Base-by-base conservation (phyloP, 352 stramenopile genomes). In the Lagenidium sp. region DNA sequence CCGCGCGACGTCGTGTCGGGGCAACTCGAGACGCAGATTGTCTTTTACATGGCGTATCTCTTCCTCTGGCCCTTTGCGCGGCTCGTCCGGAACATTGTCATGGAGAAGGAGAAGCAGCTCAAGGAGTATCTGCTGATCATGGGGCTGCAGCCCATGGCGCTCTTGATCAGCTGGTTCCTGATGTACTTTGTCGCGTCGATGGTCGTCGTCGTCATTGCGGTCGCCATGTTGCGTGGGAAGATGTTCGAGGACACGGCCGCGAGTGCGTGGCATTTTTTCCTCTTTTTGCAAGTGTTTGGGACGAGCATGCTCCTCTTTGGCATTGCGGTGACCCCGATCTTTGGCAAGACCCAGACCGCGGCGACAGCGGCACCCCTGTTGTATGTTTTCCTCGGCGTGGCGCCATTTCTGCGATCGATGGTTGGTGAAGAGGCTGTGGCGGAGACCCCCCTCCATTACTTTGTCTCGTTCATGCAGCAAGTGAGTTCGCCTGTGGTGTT, bases 71-170 rank as follows among this genome's bases (percentile, higher is more conserved):
- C 88, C 5, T 94, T 85, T 32, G 77, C 68, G 15, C 73, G 79
- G 4, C 59, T 97, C 29, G 67, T 96, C 36, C 84, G 85, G 24
- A 70, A 87, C 25, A 60, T 96, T 16, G 84, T 97, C 26, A 49
- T 73, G 25, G 88, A 97, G 34, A 96, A 96, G 51, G 88, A 97
- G 60, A 85, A 73, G 35, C 70, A 88, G 44, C 55, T 95, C 24
- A 89, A 91, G 48, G 82, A 96, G 39, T 92, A 90, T 45, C 36
- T 96, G 59, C 63, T 94, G 38, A 96, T 96, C 34, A 87, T 95
- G 73, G 85, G 85, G 1, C 30, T 95, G 0, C 53, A 54, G n/a
- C 63, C 79, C 0, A 86, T 84, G 66, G 58, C 74, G 21, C 56
- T 91, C 25, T 42, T 90, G 19, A 37, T 85, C 18, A 87, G 74